Percentiles rank a stretch among this genome's conserved stretches.
These are phyloP conservation scores for Syzygium jambos DNA, from an alignment of 345 rosid species.

Conservation along the genomic window DNA sequence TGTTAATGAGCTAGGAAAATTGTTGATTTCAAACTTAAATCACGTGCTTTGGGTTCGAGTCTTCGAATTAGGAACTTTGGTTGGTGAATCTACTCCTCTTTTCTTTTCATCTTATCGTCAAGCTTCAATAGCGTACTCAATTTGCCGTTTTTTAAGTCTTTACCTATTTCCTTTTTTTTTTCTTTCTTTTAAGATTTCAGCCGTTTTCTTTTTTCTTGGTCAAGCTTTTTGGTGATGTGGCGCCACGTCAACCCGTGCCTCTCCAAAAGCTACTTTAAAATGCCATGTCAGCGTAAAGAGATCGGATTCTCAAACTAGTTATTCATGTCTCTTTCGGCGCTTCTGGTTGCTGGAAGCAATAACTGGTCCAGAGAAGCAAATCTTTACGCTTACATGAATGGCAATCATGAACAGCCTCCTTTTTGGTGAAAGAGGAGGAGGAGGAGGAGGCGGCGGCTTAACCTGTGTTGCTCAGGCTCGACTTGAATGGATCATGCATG, in stretches of 20 bases:
- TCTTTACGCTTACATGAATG: not conserved
- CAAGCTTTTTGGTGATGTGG: not conserved
- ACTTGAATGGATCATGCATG: not conserved
- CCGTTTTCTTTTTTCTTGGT: no score
- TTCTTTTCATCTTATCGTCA: not conserved
- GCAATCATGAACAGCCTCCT: not conserved
- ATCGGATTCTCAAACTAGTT: not conserved
- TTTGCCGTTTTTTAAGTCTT: not conserved
- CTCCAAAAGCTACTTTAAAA: not conserved
- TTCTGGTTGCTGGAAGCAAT: not conserved
- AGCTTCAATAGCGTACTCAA: not conserved
- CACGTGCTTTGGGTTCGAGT: no score
- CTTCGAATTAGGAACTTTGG: no score
- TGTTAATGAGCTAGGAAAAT: no score
- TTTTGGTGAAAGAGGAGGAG: not conserved
- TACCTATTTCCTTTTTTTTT: not conserved
- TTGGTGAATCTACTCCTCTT: not conserved
- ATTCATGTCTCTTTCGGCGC: not conserved
- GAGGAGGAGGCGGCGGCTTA: not conserved
- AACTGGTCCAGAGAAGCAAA: not conserved
- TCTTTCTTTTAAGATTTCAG: no score
- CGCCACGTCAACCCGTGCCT: not conserved
- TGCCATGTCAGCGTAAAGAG: not conserved
- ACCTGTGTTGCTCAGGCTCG: not conserved
- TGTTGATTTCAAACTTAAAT: no score